Evolutionary conservation across 2,329 filamentous ascomycete species (phyloP), one percentile per base, ranked within the genome.

Genomic region (Lanzia echinophila): DNA sequence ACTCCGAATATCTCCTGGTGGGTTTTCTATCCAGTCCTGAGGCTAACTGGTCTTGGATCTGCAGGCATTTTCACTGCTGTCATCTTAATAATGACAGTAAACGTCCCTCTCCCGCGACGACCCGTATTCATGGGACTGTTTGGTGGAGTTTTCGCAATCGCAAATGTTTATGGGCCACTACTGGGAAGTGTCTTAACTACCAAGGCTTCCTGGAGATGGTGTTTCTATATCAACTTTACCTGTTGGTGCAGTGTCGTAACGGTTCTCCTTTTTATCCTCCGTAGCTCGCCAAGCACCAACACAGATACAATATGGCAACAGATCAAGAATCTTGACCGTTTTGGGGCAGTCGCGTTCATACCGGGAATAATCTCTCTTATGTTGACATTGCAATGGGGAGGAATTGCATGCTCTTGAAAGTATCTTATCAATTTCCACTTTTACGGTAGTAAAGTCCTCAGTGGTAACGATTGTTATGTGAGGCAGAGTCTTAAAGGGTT

Each of bases 101-200:
- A 42, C 31, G 49, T 60, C 5, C 60, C 63, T 1, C 47, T 58
- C 20, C 50, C 54, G n/a, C 52, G 53, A 28, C 53, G 58, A 34
- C 54, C 60, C 11, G 15, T 55, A 2, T 56, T 47, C 17, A 44
- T 42, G 17, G 49, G 50, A 11, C 7, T 61, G 15, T 36, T 58
- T 3, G 52, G 56, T 3, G 54, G 50, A 5, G 78, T 87, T 0
- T 87, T 83, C 83, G 60, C 52, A 2, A 41, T 60, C 6, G 52
- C 58, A n/a, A 43, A 48, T 42, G 43, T 54, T 46, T 12, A 54
- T 55, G 58, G 64, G 49, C 68, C 68, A 4, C 43, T 70, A 2
- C 38, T 70, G 28, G 68, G 68, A 13, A 68, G 50, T 24, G 55
- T 59, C 2, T 63, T 70, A n/a, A 67, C 63, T 1, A 49, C 68